Evolutionary conservation across 192 early-diverging fungal genomes (phyloP), one percentile per base, ranked within the genome.

Genomic region (Podila verticillata): DNA sequence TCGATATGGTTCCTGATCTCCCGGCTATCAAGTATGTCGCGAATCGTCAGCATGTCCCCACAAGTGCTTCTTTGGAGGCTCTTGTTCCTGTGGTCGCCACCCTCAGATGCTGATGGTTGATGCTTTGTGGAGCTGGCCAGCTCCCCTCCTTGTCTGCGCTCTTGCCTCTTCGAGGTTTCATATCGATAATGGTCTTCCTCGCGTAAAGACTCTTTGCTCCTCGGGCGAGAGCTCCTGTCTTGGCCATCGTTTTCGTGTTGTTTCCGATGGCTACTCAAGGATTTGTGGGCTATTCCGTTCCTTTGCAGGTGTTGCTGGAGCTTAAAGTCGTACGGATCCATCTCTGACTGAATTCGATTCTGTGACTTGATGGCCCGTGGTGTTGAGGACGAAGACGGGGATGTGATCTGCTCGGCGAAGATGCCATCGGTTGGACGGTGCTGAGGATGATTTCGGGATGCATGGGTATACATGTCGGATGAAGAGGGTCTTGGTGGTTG

Each of bases 1-100:
- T 67, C 59, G 7, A 79, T 66, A 28, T 79, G 57, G 65, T 79
- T 65, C 34, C 75, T 60, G 9, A 79, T 31, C 6, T 79, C 69
- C 28, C 66, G 12, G 32, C 64, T 79, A 59, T 79, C 69, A 13
- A 71, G 19, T 22, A 79, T 70, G 22, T 72, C 69, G 44, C 75
- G 49, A 24, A 79, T 71, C 28, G 75, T 72, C 65, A 79, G 35
- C 1, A 34, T 39, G 20, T 70, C 65, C 0, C 60, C 51, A 7
- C 5, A 9, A 19, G 7, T 64, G 5, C 57, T 39, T n/a, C 35
- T 63, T 7, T 26, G 20, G 51, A 54, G 51, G 8, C 51, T 54
- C 17, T 26, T 54, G 51, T 54, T 54, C 51, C 51, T 54, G 51
- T 24, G 5, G 22, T 54, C 51, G 51, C 12, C 22, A 26, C 24